These are phyloP conservation scores for Dactylellina parvicollis DNA, from an alignment of 2,329 filamentous ascomycete genomes.

Conservation along the genomic window DNA sequence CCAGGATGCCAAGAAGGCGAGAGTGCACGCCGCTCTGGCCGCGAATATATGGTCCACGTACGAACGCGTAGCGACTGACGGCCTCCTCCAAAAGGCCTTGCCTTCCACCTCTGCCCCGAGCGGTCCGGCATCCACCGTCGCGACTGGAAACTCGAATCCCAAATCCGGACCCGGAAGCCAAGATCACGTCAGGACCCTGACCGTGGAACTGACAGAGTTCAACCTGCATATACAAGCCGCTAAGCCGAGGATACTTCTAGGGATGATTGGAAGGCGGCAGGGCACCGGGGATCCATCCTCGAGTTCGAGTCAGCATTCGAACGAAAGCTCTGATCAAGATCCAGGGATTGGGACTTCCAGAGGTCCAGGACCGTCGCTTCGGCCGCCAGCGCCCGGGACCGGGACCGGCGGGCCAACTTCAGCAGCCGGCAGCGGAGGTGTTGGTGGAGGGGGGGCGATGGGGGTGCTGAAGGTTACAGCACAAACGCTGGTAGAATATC, in stretches of 20 bases:
- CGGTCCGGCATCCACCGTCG: conserved; percentile 3
- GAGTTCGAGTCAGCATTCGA: conserved; percentile 56
- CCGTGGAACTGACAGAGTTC: conserved; percentile 58
- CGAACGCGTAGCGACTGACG: conserved; percentile 56
- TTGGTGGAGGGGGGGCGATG: conserved; percentile 53
- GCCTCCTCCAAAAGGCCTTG: conserved; percentile 55
- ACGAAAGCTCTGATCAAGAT: conserved; percentile 53
- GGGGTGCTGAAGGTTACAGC: conserved; percentile 58
- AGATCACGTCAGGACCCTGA: conserved; percentile 56
- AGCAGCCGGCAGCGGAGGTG: conserved; percentile 46
- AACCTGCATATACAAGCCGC: conserved; percentile 58
- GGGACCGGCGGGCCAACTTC: conserved; percentile 38
- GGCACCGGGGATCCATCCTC: conserved; percentile 55
- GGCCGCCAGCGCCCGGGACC: conserved; percentile 20
- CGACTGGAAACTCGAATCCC: conserved; percentile 11
- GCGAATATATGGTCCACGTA: conserved; percentile 58
- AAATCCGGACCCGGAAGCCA: conserved; percentile 6
- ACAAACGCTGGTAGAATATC: conserved; percentile 57
- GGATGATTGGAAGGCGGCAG: conserved; percentile 57
- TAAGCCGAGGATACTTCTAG: conserved; percentile 56
- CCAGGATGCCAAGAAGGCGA: conserved; percentile 57
- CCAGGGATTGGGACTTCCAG: conserved; percentile 43
- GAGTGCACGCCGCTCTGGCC: conserved; percentile 58
- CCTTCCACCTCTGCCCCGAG: conserved; percentile 29
- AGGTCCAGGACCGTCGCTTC: conserved; percentile 36